Evolutionary conservation across 352 stramenopile species (phyloP).

Genomic region (Thalassiosira mediterranea): DNA sequence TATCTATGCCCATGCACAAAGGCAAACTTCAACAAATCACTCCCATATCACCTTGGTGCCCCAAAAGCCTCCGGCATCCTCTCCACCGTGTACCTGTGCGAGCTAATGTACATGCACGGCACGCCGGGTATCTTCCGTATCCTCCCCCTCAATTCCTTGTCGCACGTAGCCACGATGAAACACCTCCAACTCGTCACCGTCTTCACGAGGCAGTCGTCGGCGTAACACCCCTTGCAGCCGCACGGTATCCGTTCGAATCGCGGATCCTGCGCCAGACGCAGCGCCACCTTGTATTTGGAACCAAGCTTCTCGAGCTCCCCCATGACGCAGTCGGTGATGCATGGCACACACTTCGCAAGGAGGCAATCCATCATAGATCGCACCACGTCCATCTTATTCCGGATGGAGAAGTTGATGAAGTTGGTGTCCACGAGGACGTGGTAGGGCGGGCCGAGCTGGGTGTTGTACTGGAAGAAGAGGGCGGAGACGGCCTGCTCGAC

Average conservation of each 20-base stretch:
- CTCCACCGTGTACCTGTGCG: constrained; percentile 99
- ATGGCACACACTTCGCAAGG: constrained; percentile 97
- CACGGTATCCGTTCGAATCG: constrained; percentile 98
- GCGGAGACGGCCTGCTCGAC: constrained; percentile 97
- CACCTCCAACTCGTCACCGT: constrained; percentile 88
- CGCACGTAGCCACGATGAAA: constrained; percentile 99
- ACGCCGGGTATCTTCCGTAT: constrained; percentile 99
- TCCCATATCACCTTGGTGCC: constrained; percentile 15
- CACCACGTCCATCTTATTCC: constrained; percentile 97
- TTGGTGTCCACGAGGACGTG: constrained; percentile 99
- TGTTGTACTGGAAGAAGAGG: constrained; percentile 99
- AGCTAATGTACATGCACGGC: constrained; percentile 99
- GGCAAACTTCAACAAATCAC: not conserved
- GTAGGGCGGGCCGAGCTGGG: constrained; percentile 95
- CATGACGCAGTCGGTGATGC: constrained; percentile 99
- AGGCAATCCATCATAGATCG: constrained; percentile 99
- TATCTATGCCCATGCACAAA: no score
- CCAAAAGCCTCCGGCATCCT: constrained; percentile 97
- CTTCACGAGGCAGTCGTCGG: constrained; percentile 97
- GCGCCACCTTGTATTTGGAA: constrained; percentile 93
- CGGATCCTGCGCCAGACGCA: constrained; percentile 95
- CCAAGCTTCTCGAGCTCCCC: constrained; percentile 99
- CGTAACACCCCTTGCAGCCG: constrained; percentile 98
- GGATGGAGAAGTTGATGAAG: constrained; percentile 99
- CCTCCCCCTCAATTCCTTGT: constrained; percentile 98